These are phyloP conservation scores for Cucumis hystrix DNA, from an alignment of 306 rosid genomes.

Conservation along the genomic window DNA sequence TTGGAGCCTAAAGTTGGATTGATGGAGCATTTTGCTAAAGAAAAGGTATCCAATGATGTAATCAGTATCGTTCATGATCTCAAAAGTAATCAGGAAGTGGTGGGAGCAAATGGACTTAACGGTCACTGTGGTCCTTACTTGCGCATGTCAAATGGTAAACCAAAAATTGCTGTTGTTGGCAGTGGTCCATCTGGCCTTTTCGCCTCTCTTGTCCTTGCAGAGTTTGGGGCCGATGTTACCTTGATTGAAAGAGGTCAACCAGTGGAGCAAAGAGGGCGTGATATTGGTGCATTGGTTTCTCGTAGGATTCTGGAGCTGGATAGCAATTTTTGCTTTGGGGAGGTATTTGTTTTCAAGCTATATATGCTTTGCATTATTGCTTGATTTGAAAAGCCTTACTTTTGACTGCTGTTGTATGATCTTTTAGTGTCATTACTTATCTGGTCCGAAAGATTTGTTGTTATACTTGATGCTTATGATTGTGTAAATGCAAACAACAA, in stretches of 20 bases:
- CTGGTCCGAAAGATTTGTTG: not conserved
- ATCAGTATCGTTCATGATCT: slow-evolving; percentile 35
- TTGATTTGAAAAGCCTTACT: not conserved
- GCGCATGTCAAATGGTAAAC: slow-evolving; percentile 24
- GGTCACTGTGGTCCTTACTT: slow-evolving; percentile 12
- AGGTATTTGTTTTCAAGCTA: slow-evolving; percentile 32
- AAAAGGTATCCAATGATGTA: slow-evolving; percentile 40
- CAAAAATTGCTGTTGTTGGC: slow-evolving; percentile 77
- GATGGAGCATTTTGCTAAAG: slow-evolving; percentile 41
- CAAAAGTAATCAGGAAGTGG: slow-evolving; percentile 19
- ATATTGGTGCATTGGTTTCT: slow-evolving; percentile 76
- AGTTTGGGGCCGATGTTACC: slow-evolving; percentile 88
- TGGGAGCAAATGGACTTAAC: slow-evolving; percentile 21
- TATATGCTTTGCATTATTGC: not conserved
- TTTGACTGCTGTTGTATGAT: not conserved
- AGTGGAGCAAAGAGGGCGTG: slow-evolving; percentile 88
- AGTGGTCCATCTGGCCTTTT: slow-evolving; percentile 93
- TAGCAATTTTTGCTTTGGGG: slow-evolving; percentile 97
- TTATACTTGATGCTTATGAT: not conserved
- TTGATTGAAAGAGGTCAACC: slow-evolving; percentile 96
- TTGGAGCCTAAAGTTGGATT: slow-evolving; percentile 79
- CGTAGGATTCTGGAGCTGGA: slow-evolving; percentile 57
- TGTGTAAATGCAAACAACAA: not conserved
- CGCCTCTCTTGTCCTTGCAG: slow-evolving; percentile 83
- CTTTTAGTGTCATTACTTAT: not conserved